These are phyloP conservation scores for Aspergillus latus DNA, from an alignment of 2,329 filamentous ascomycete species.

Conservation along the genomic window DNA sequence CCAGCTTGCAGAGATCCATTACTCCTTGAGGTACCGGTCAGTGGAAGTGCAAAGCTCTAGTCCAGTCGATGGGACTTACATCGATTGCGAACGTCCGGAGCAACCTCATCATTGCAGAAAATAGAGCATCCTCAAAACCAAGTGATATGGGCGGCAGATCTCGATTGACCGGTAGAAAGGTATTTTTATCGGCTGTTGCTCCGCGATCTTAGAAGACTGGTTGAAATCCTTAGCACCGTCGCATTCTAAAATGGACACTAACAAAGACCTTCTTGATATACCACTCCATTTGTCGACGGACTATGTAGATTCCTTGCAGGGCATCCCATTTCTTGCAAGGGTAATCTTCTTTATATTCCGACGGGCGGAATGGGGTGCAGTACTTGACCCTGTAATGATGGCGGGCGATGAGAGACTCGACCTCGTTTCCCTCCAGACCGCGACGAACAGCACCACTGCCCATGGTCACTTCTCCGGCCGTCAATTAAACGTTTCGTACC, in stretches of 20 bases:
- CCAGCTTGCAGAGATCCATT: slow-evolving; percentile 17
- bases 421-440: slow-evolving; percentile 25
- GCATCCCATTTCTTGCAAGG: slow-evolving; percentile 8
- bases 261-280: slow-evolving; percentile 25
- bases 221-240: neutral
- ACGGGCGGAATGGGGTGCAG: accelerated
- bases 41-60: too few species aligned
- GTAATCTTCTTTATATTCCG: neutral
- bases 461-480: neutral
- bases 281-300: slow-evolving; percentile 16
- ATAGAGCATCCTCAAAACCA: too few species aligned
- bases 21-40: slow-evolving; percentile 13
- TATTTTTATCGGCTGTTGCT: slow-evolving; percentile 21
- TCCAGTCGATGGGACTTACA: neutral
- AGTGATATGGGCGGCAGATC: too few species aligned
- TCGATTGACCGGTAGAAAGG: neutral
- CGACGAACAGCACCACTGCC: slow-evolving; percentile 27
- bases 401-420: slow-evolving; percentile 23
- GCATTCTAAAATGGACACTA: too few species aligned
- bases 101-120: too few species aligned
- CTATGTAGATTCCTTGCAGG: slow-evolving; percentile 12
- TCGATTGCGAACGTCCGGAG: neutral
- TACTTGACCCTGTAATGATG: slow-evolving; percentile 18
- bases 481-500: slow-evolving; percentile 15
- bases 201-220: slow-evolving; percentile 14